Evolutionary conservation across 371 early-diverging fungal species (phyloP).

Genomic region (Circinella minor): DNA sequence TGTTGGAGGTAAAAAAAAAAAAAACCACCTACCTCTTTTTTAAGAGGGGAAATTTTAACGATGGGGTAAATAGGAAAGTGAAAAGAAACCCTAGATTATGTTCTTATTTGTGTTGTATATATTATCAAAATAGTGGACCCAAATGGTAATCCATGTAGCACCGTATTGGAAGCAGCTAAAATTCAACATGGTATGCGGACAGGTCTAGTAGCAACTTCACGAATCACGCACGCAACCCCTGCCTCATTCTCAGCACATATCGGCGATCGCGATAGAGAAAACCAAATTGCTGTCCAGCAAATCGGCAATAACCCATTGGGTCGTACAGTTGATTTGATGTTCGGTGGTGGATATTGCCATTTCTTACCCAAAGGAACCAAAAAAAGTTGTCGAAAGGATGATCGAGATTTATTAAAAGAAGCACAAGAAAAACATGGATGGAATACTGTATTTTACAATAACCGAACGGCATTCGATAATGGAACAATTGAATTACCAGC

Average conservation of each 20-base stretch:
- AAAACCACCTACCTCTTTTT: no score
- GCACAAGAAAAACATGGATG: slow-evolving; percentile 63
- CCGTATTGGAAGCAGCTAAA: slow-evolving; percentile 92
- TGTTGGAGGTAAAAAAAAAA: slow-evolving; percentile 59
- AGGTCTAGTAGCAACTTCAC: slow-evolving; percentile 87
- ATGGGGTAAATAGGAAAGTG: no score
- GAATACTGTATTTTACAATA: slow-evolving; percentile 59
- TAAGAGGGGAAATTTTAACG: no score
- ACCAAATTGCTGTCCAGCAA: slow-evolving; percentile 83
- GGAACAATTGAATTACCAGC: slow-evolving; percentile 64
- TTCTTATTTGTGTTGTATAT: background rate
- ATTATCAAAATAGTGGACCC: slow-evolving; percentile 48
- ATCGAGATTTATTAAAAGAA: slow-evolving; percentile 63
- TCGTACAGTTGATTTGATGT: slow-evolving; percentile 79
- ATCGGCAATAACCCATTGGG: slow-evolving; percentile 84
- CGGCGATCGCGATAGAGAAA: slow-evolving; percentile 70
- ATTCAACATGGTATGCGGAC: slow-evolving; percentile 68
- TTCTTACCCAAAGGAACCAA: slow-evolving; percentile 68
- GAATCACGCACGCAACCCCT: slow-evolving; percentile 90
- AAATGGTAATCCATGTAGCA: slow-evolving; percentile 78
- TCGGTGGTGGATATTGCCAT: slow-evolving; percentile 90
- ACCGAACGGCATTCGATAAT: slow-evolving; percentile 67
- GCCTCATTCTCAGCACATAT: slow-evolving; percentile 83
- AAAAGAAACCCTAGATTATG: no score
- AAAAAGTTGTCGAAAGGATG: slow-evolving; percentile 75